Base-by-base conservation (phyloP, 1,284 basidiomycete species). In the Ustilago esculenta region DNA sequence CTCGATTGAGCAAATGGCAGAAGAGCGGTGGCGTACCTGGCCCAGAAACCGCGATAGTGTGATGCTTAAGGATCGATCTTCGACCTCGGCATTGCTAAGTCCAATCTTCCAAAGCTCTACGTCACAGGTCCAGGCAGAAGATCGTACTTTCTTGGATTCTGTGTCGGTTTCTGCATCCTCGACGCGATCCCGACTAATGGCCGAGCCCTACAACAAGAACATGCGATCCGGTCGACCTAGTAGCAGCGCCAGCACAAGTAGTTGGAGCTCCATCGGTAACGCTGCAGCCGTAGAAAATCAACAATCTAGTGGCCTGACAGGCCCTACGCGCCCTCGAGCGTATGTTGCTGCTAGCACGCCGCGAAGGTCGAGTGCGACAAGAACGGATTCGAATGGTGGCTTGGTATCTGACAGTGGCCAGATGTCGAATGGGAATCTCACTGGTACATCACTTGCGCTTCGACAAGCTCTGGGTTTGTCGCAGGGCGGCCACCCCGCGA, bases 1-100 rank as follows among this genome's bases (percentile, higher is more conserved):
- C n/a, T 52, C 64, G 14, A 67, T 67, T 18, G 56, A 67, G 41
- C 47, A 59, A 2, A 67, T 67, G 64, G 64, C 64, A 1, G 64
- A 67, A 17, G 44, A 51, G 15, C 46, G 56, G 2, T 67, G 64
- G 64, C 57, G 64, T 20, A 67, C 56, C 2, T 67, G 64, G 64
- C 64, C 56, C 5, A 33, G 64, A n/a, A 37, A 44, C 17, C 33
- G 44, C 4, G 52, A 36, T 4, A 37, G 40, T 14, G 30, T 34
- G n/a, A 15, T 45, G 2, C 25, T 27, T 2, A 30, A 14, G 17
- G 44, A 37, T 15, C 29, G 30, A 4, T 1, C 35, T 2, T 49
- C 41, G 10, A 20, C 33, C 7, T n/a, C 32, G 14, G 34, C 29
- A 3, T 15, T 33, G 1, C 12, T n/a, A n/a, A n/a, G n/a, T n/a